Conservation (phyloP, 73 alveolate species). For the Paramecium primaurelia region DNA sequence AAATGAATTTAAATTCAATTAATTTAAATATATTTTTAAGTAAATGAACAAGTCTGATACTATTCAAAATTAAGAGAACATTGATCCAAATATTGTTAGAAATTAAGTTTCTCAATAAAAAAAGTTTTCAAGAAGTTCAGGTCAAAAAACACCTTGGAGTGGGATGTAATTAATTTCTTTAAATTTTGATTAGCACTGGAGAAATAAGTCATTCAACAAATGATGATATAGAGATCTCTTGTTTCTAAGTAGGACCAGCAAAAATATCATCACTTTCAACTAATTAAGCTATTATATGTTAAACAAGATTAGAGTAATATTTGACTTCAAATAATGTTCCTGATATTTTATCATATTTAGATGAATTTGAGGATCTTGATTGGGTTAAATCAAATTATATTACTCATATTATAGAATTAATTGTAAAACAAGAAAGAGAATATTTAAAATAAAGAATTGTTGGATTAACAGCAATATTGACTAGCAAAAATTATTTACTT, state of each 20-base stretch:
- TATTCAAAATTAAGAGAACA: background rate
- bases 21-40: background rate
- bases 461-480: background rate
- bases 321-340: conserved; percentile 25
- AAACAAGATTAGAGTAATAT: background rate
- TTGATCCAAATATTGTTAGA: background rate
- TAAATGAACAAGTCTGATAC: conserved; percentile 28
- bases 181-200: background rate
- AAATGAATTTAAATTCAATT: background rate
- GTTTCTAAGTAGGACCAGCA: background rate
- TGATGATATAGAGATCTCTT: background rate
- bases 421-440: background rate
- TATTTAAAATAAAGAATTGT: background rate
- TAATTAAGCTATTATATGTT: background rate
- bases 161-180: background rate
- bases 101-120: background rate
- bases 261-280: background rate
- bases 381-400: background rate
- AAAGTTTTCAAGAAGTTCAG: background rate
- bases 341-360: background rate
- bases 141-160: background rate
- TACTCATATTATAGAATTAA: background rate
- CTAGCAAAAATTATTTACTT: background rate
- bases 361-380: conserved; percentile 39
- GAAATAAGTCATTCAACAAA: background rate